phyloP scores from a whole-genome alignment of 1,139 yeast genomes.

The Eremothecium cymbalariae region DNA sequence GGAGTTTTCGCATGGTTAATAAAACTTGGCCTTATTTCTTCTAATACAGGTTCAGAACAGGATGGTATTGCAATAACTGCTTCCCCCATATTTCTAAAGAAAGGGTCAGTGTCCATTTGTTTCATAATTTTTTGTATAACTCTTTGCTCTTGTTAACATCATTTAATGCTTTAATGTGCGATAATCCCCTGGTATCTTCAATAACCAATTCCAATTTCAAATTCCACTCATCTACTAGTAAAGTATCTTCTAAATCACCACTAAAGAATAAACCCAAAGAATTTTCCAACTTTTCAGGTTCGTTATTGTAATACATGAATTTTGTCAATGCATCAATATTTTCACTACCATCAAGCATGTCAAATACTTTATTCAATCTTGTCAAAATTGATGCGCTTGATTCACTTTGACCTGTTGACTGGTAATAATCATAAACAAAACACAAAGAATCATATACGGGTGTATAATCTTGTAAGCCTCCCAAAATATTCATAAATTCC shows the following conservation, averaged over 20 bases:
- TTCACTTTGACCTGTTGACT: slow-evolving; percentile 16
- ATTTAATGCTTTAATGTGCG: slow-evolving; percentile 22
- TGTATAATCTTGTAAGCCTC: slow-evolving; percentile 29
- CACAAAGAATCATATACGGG: slow-evolving; percentile 24
- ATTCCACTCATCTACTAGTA: slow-evolving; percentile 26
- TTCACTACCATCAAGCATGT: slow-evolving; percentile 22
- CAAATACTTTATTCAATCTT: slow-evolving; percentile 21
- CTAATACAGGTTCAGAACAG: slow-evolving; percentile 8
- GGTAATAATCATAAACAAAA: slow-evolving; percentile 20
- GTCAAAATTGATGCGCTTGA: slow-evolving; percentile 12
- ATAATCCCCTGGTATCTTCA: slow-evolving; percentile 15
- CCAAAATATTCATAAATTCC: slow-evolving; percentile 39
- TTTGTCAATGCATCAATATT: slow-evolving; percentile 22
- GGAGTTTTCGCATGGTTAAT: slow-evolving; percentile 5
- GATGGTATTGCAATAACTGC: slow-evolving; percentile 43
- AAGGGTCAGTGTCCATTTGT: slow-evolving; percentile 36
- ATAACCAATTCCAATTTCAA: slow-evolving; percentile 22
- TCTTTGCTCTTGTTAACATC: slow-evolving; percentile 26
- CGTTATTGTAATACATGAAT: slow-evolving; percentile 20
- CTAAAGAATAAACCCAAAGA: slow-evolving; percentile 25
- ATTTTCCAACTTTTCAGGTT: slow-evolving; percentile 16
- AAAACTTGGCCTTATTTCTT: slow-evolving; percentile 3
- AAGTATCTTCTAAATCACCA: slow-evolving; percentile 19
- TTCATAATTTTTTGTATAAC: slow-evolving; percentile 25
- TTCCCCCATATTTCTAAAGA: slow-evolving; percentile 41